Conservation (phyloP, 169 alveolate genomes). For the Hepatocystis sp. region DNA sequence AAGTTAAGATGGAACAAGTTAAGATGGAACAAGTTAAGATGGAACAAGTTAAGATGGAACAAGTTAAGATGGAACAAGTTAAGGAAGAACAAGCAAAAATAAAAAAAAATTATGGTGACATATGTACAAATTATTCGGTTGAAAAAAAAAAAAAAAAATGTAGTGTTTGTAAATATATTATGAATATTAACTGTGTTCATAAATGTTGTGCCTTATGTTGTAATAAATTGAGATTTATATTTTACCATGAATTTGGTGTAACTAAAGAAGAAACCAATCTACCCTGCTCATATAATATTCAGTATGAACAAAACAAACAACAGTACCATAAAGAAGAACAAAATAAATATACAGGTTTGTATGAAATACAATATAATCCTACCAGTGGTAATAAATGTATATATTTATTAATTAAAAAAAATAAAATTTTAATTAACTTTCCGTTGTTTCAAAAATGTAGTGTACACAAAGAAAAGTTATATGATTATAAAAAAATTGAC, state of each 20-base stretch:
- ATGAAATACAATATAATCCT: not conserved
- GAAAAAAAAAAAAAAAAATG: conserved; percentile 7
- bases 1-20: not conserved
- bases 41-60: not conserved
- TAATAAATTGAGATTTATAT: conserved; percentile 30
- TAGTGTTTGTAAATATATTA: conserved; percentile 13
- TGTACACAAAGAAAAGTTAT: conserved; percentile 25
- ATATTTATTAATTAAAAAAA: conserved; percentile 30
- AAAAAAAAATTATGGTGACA: no score
- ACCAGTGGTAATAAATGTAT: not conserved
- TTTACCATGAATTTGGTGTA: not conserved
- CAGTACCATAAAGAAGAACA: not conserved
- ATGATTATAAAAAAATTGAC: conserved; percentile 30
- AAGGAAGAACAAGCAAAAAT: not conserved
- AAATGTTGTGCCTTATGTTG: conserved; percentile 46
- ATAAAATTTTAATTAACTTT: conserved; percentile 35
- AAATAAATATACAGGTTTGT: conserved; percentile 1
- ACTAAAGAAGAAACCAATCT: not conserved
- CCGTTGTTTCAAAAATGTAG: conserved; percentile 10
- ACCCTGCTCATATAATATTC: not conserved
- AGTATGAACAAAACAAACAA: not conserved
- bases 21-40: not conserved
- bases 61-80: not conserved
- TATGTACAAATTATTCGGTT: not conserved
- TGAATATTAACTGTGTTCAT: conserved; percentile 41